Conservation (phyloP, 2,329 filamentous ascomycete genomes). For the Zopfia rhizophila region DNA sequence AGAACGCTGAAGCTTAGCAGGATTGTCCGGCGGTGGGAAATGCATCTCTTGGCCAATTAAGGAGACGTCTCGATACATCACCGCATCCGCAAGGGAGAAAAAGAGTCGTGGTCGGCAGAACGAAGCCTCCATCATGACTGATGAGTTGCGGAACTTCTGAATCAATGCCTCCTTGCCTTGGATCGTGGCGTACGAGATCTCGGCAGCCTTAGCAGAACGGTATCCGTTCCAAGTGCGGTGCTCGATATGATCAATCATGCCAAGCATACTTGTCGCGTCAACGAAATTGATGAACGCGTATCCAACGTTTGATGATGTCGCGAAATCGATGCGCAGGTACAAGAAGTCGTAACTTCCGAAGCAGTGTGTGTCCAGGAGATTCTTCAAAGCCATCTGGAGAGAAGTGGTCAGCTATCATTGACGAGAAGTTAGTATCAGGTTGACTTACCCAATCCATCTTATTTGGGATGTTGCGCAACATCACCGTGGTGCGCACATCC, state of each 20-base stretch:
- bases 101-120: constrained; percentile 82
- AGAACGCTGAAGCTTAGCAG: constrained; percentile 86
- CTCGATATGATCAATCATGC: constrained; percentile 43
- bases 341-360: constrained; percentile 92
- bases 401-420: constrained; percentile 26
- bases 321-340: constrained; percentile 82
- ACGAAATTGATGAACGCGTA: constrained; percentile 98
- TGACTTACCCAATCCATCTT: constrained; percentile 74
- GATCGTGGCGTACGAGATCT: constrained; percentile 96
- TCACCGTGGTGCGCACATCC: constrained; percentile 71
- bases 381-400: constrained; percentile 66
- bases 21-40: constrained; percentile 84
- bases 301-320: constrained; percentile 74
- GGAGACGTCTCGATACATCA: constrained; percentile 49
- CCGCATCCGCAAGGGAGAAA: constrained; percentile 59
- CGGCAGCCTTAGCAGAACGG: constrained; percentile 84
- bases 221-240: constrained; percentile 74
- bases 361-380: constrained; percentile 80
- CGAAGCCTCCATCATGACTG: constrained; percentile 87
- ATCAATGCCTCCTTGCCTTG: constrained; percentile 92
- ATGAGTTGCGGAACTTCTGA: constrained; percentile 96
- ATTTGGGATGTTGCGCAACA: constrained; percentile 95
- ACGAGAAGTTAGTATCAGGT: not conserved
- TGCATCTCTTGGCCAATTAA: constrained; percentile 75
- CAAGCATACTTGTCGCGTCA: constrained; percentile 63